Percentiles rank a stretch among this genome's conserved stretches.
phyloP scores from a whole-genome alignment of 2,329 filamentous ascomycete species.

The Hypoxylon sp. region DNA sequence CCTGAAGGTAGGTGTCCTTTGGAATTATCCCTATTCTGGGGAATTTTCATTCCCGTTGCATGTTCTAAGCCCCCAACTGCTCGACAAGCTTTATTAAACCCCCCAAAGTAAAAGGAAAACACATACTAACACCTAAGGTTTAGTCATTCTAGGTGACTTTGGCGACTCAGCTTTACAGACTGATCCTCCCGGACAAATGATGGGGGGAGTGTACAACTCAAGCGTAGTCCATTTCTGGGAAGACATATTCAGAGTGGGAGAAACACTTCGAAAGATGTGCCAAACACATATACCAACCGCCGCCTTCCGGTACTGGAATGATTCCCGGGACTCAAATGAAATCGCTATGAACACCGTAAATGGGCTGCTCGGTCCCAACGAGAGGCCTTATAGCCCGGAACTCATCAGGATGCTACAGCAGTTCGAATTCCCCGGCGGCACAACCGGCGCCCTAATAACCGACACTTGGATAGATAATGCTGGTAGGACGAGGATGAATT shows the following conservation, averaged over 20 bases:
- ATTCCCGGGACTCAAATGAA: background rate
- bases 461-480: too few relatives aligned
- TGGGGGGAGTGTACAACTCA: background rate
- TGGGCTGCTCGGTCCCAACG: background rate
- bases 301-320: too few relatives aligned
- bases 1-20: conserved; percentile 18
- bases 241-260: conserved; percentile 22
- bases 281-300: background rate
- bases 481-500: background rate
- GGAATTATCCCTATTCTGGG: background rate
- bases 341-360: background rate
- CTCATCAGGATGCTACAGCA: conserved; percentile 9
- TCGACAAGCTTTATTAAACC: background rate
- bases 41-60: background rate
- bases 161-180: background rate
- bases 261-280: conserved; percentile 2
- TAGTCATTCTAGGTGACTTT: conserved; percentile 24
- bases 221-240: conserved; percentile 1
- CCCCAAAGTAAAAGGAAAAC: too few relatives aligned
- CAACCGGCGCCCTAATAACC: too few relatives aligned
- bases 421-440: conserved; percentile 15
- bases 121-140: conserved; percentile 7
- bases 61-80: background rate
- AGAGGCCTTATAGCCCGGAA: conserved; percentile 12
- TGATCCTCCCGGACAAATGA: background rate